Evolutionary conservation across 2,329 filamentous ascomycete species (phyloP), one percentile per base, ranked within the genome.

Genomic region (Botryosphaeria dothidea): DNA sequence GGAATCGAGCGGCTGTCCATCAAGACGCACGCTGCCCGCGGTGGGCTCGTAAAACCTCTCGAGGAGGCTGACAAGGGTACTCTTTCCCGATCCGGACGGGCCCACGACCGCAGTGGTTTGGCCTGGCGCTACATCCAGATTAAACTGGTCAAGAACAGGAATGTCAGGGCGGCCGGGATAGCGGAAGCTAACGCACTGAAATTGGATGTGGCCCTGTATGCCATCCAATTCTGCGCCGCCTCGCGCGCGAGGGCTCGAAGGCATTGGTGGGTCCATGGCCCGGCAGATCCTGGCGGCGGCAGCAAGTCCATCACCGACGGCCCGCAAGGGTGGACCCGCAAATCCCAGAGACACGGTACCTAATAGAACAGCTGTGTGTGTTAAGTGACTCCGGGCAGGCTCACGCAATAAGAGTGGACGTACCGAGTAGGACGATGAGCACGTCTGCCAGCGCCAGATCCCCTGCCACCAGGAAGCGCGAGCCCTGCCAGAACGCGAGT

Each of bases 41-140:
- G 97, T 91, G 0, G 94, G 94, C 65, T 93, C 88, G 75, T 99
- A 99, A 77, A 98, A 98, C 19, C 95, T 88, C 79, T 98, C 94
- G 1, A 98, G 88, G 21, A 99, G 83, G 13, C 94, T 94, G 29
- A 98, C 90, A 67, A 98, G 93, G 0, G 95, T 98, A 72, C 90
- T 94, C 80, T 98, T 99, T 54, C 95, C 95, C 43, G 91, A 96
- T 11, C 94, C 95, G 11, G 94, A 98, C 0, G 94, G 92, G 65
- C 95, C 95, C 5, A 99, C 95, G 7, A 99, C 82, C 1, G 95
- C 95, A 2, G 94, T 97, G 19, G 91, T 93, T 80, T 97, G 96
- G 21, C 94, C 93, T 3, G 93, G 91, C 1, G 93, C 92, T 41
- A 98, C 90, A 0, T 85, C 78, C 1, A 99, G 85, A 65, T 83